Percentiles rank a stretch among this genome's conserved stretches.
phyloP scores from a whole-genome alignment of 768 basidiomycete species.

The Leucosporidium scottii region DNA sequence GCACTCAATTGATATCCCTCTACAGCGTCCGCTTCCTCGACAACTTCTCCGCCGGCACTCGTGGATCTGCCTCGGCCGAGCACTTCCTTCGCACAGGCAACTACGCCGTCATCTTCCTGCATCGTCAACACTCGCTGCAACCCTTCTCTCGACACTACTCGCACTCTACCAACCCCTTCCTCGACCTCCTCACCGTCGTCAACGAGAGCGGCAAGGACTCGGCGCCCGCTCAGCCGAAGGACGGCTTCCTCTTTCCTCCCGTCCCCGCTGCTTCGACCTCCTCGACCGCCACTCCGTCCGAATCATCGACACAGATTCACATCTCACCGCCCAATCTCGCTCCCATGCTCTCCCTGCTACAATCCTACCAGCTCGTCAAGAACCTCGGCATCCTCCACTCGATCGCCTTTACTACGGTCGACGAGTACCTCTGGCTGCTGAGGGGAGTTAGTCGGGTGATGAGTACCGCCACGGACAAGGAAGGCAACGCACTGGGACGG shows the following conservation, averaged over 20 bases:
- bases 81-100: constrained; percentile 81
- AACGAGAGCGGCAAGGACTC: not conserved
- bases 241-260: constrained; percentile 1
- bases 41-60: constrained; percentile 98
- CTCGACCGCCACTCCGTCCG: not conserved
- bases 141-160: constrained; percentile 98
- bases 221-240: not conserved
- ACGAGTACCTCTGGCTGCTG: constrained; percentile 91
- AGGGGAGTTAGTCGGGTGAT: constrained; percentile 58
- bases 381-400: constrained; percentile 66
- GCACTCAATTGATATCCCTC: constrained; percentile 21
- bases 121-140: constrained; percentile 92
- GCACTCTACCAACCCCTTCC: constrained; percentile 94
- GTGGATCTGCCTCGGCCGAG: constrained; percentile 95
- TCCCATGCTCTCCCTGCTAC: constrained; percentile 64
- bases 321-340: constrained; percentile 61
- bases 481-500: constrained; percentile 48
- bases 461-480: constrained; percentile 24
- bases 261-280: not conserved
- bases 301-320: constrained; percentile 46
- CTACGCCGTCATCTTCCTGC: constrained; percentile 98
- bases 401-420: constrained; percentile 84
- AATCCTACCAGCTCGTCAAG: constrained; percentile 73
- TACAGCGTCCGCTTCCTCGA: constrained; percentile 94
- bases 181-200: constrained; percentile 78